These are phyloP conservation scores for Parafenestella ontariensis DNA, from an alignment of 2,329 filamentous ascomycete genomes.

Conservation along the genomic window DNA sequence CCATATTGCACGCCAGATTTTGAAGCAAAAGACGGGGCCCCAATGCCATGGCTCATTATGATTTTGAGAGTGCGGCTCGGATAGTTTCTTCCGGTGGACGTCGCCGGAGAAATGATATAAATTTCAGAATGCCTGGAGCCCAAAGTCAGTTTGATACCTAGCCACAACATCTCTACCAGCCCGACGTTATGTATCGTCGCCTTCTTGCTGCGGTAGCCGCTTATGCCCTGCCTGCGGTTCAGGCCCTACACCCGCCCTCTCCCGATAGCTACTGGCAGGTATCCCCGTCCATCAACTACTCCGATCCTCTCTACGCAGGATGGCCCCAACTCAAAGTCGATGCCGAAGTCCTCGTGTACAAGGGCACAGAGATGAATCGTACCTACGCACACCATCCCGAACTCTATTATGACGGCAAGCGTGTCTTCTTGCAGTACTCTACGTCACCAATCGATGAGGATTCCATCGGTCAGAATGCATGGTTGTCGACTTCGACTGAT, in stretches of 20 bases:
- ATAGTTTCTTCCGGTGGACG: background rate
- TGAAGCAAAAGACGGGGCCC: no score
- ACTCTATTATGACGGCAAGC: constrained; percentile 15
- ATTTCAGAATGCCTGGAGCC: background rate
- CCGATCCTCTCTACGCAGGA: constrained; percentile 17
- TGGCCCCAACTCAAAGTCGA: constrained; percentile 16
- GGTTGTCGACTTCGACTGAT: constrained; percentile 19
- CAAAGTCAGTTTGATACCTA: background rate
- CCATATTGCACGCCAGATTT: background rate
- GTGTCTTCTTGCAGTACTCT: constrained; percentile 14
- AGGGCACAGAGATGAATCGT: constrained; percentile 13
- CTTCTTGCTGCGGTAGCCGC: background rate
- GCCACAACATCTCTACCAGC: background rate
- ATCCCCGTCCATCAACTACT: constrained; percentile 16
- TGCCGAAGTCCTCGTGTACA: constrained; percentile 14
- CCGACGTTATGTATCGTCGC: background rate
- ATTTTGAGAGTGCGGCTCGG: background rate
- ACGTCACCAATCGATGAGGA: constrained; percentile 22
- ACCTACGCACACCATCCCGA: constrained; percentile 23
- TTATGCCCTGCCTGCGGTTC: background rate
- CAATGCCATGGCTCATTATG: background rate
- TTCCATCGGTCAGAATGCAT: constrained; percentile 16
- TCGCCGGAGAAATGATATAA: background rate
- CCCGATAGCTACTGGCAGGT: constrained; percentile 19
- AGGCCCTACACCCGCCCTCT: constrained; percentile 1